A percentile compares a stretch with the other conserved stretches of the same genome.
phyloP scores from a whole-genome alignment of 2,329 filamentous ascomycete genomes.

The Canariomyces notabilis region DNA sequence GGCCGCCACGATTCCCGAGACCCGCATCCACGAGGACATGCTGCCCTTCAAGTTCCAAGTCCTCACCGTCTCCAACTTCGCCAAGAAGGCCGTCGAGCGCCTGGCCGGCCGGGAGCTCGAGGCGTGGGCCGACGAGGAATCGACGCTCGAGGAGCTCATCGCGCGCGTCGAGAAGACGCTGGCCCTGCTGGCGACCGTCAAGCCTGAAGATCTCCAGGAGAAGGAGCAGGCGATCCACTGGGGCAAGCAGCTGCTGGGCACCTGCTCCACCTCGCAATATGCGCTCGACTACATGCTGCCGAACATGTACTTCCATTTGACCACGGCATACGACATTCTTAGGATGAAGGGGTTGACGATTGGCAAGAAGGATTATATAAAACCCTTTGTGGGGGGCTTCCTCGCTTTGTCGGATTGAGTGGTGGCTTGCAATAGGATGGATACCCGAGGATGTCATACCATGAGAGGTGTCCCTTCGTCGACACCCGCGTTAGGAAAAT shows the following conservation, averaged over 20 bases:
- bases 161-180: conserved; percentile 29
- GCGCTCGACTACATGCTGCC: conserved; percentile 44
- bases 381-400: conserved; percentile 12
- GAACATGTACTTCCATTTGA: conserved; percentile 58
- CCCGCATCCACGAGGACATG: conserved; percentile 33
- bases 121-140: conserved; percentile 28
- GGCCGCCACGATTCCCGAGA: conserved; percentile 23
- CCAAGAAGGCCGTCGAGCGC: conserved; percentile 27
- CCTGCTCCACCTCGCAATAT: conserved; percentile 31
- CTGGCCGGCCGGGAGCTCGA: conserved; percentile 24
- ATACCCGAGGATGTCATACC: not conserved
- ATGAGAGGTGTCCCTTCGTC: too few relatives aligned
- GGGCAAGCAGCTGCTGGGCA: conserved; percentile 23
- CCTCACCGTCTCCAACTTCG: conserved; percentile 28
- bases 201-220: conserved; percentile 24
- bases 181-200: conserved; percentile 28
- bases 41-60: conserved; percentile 34
- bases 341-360: conserved; percentile 51
- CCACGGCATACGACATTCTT: conserved; percentile 52
- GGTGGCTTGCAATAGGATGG: not conserved
- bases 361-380: conserved; percentile 53
- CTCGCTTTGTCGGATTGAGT: not conserved
- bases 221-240: conserved; percentile 24
- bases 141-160: conserved; percentile 31
- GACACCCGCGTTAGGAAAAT: too few relatives aligned